These are phyloP conservation scores for Alternaria longipes DNA, from an alignment of 2,329 filamentous ascomycete species.

Conservation along the genomic window DNA sequence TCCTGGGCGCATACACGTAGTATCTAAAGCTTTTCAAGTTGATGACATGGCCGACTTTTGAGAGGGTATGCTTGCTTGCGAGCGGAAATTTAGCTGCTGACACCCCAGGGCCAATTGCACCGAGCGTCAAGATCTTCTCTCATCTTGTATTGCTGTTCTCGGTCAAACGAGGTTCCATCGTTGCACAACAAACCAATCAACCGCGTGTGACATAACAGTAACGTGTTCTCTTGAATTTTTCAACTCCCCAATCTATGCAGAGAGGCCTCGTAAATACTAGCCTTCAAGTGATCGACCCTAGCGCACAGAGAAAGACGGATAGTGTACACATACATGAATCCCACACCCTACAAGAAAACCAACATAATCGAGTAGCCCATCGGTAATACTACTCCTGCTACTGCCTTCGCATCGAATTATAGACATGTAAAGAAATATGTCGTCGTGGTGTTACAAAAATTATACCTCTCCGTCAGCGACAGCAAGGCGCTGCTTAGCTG, in stretches of 20 bases:
- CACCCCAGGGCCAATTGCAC: constrained; percentile 2
- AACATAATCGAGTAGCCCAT: constrained; percentile 6
- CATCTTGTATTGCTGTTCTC: background rate
- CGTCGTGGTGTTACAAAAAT: constrained; percentile 20
- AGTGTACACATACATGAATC: constrained; percentile 27
- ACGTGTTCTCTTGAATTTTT: constrained; percentile 22
- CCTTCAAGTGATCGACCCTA: constrained; percentile 12
- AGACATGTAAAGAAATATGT: constrained; percentile 20
- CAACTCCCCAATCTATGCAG: constrained; percentile 26
- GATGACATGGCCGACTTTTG: background rate
- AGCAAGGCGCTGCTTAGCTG: constrained; percentile 59
- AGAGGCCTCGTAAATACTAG: constrained; percentile 6
- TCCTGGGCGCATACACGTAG: background rate
- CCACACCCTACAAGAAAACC: constrained; percentile 7
- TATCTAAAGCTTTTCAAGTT: background rate
- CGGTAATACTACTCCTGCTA: background rate
- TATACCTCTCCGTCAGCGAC: constrained; percentile 57
- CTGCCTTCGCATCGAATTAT: constrained; percentile 13
- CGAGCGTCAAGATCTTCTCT: constrained; percentile 4
- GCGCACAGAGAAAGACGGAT: constrained; percentile 16
- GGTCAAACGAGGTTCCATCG: background rate
- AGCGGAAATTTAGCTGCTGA: constrained; percentile 1
- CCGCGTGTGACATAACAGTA: background rate
- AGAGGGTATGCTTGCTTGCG: background rate
- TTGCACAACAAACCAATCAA: background rate